Conservation (phyloP, 148 eudicot species). For the Diospyros lotus region DNA sequence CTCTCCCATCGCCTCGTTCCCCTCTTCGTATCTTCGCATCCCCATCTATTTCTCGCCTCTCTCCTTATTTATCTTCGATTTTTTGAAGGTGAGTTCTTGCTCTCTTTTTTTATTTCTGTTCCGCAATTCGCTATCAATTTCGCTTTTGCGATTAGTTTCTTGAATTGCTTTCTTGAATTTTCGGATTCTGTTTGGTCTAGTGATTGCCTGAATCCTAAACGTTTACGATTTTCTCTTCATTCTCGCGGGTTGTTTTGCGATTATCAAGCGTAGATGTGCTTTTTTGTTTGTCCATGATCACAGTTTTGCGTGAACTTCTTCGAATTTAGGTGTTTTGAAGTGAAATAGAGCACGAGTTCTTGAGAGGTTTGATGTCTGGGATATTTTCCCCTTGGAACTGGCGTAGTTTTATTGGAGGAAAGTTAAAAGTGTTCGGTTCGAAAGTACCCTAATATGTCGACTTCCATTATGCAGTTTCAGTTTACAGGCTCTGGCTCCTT, state of each 20-base stretch:
- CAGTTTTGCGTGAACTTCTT: not conserved
- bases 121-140: not conserved
- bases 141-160: not conserved
- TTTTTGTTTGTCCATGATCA: not conserved
- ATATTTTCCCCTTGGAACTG: constrained; percentile 1
- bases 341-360: not conserved
- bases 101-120: not conserved
- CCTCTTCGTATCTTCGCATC: not conserved
- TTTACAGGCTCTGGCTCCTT: not conserved
- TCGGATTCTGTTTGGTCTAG: not conserved
- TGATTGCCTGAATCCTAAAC: not conserved
- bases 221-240: not conserved
- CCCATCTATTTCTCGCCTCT: not conserved
- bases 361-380: not conserved
- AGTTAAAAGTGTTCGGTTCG: not conserved
- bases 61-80: not conserved
- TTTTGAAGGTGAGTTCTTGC: constrained; percentile 8
- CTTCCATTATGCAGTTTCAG: constrained; percentile 1
- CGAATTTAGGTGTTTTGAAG: not conserved
- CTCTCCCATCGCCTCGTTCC: not conserved
- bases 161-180: not conserved
- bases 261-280: not conserved
- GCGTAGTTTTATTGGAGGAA: not conserved
- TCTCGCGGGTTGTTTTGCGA: not conserved
- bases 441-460: not conserved